Evolutionary conservation across 257 asterid genomes (phyloP).

Genomic region (Prunella vulgaris): DNA sequence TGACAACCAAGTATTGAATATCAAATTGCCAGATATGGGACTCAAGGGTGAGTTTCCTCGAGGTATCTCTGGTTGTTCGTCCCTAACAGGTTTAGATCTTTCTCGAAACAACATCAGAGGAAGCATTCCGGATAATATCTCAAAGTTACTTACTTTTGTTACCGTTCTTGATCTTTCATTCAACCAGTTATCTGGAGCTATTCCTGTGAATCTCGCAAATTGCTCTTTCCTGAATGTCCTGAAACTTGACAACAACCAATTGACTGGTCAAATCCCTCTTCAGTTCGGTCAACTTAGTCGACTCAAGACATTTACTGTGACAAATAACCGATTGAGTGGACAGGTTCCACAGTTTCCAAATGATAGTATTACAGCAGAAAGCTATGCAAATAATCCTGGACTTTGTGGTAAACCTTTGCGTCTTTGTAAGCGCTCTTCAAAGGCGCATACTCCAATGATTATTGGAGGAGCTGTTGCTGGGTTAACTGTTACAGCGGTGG

Average conservation of each 20-base stretch:
- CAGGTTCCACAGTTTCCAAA: slow-evolving; percentile 30
- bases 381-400: slow-evolving; percentile 51
- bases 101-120: slow-evolving; percentile 58
- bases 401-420: slow-evolving; percentile 53
- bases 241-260: slow-evolving; percentile 49
- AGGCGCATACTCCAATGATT: slow-evolving; percentile 18
- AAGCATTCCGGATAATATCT: slow-evolving; percentile 46
- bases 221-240: slow-evolving; percentile 51
- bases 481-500: slow-evolving; percentile 26
- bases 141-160: slow-evolving; percentile 32
- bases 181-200: slow-evolving; percentile 57
- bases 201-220: slow-evolving; percentile 48
- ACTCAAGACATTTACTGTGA: slow-evolving; percentile 27
- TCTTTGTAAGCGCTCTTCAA: slow-evolving; percentile 21
- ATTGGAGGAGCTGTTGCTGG: slow-evolving; percentile 39
- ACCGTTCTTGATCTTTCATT: slow-evolving; percentile 60
- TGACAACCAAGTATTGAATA: slow-evolving; percentile 57
- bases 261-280: slow-evolving; percentile 42
- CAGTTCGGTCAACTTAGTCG: slow-evolving; percentile 34
- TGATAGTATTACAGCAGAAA: slow-evolving; percentile 18
- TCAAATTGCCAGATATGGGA: slow-evolving; percentile 49
- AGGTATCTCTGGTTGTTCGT: slow-evolving; percentile 45
- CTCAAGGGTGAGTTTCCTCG: slow-evolving; percentile 70
- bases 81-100: slow-evolving; percentile 74
- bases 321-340: slow-evolving; percentile 35